Evolutionary conservation across 768 basidiomycete species (phyloP).

Genomic region (Mycena vitilis): DNA sequence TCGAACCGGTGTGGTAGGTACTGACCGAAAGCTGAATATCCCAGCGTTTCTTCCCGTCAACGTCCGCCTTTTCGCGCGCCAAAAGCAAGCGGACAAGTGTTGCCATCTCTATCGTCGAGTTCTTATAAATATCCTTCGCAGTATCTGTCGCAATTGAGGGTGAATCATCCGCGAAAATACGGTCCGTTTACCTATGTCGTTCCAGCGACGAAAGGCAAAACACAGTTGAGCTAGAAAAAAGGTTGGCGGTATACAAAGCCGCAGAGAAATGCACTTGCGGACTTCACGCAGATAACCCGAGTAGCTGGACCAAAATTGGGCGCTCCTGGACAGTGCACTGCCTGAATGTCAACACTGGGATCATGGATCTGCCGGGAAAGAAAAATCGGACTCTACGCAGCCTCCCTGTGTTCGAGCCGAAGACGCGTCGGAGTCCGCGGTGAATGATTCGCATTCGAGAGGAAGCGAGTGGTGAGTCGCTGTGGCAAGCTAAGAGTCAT

Average conservation of each 20-base stretch:
- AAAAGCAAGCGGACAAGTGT: conserved; percentile 59
- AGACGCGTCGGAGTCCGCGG: conserved; percentile 35
- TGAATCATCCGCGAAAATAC: background rate
- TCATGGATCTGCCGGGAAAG: background rate
- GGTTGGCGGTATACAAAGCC: conserved; percentile 2
- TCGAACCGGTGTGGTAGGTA: conserved; percentile 8
- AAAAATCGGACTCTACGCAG: conserved; percentile 62
- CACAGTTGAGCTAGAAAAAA: conserved; percentile 73
- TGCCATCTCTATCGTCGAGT: conserved; percentile 70
- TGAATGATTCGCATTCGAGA: conserved; percentile 67
- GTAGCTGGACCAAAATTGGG: conserved; percentile 89
- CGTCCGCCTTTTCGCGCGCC: conserved; percentile 54
- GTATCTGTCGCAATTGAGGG: conserved; percentile 53
- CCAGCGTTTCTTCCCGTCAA: conserved; percentile 45
- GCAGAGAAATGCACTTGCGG: conserved; percentile 58
- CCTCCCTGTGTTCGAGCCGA: conserved; percentile 47
- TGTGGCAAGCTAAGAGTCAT: conserved; percentile 83
- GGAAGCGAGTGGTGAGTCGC: conserved; percentile 76
- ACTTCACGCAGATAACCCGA: conserved; percentile 86
- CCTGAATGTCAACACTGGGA: background rate
- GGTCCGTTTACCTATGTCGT: conserved; percentile 70
- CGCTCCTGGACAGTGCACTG: conserved; percentile 80
- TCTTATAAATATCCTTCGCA: conserved; percentile 75
- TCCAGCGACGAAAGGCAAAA: conserved; percentile 78
- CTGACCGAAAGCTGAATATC: conserved; percentile 43